Percentiles rank a stretch among this genome's conserved stretches.
phyloP scores from a whole-genome alignment of 352 stramenopile species.

The Halophytophthora batemanensis region DNA sequence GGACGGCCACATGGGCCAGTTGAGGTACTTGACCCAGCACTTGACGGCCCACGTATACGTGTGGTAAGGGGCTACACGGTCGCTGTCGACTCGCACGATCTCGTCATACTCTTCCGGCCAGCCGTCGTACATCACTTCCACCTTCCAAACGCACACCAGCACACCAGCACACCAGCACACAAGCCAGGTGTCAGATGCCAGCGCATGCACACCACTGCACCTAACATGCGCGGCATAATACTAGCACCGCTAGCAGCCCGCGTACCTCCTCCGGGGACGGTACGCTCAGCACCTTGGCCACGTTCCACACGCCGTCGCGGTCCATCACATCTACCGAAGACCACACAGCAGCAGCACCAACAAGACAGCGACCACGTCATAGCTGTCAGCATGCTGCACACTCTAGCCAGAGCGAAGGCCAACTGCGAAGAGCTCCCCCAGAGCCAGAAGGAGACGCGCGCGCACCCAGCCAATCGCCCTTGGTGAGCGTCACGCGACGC shows the following conservation, averaged over 20 bases:
- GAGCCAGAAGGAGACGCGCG: background rate
- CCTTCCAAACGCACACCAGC: constrained; percentile 15
- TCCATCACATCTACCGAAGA: constrained; percentile 58
- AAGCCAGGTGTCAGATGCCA: background rate
- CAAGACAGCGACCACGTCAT: too few relatives aligned
- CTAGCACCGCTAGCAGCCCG: background rate
- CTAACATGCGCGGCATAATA: background rate
- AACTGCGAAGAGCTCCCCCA: too few relatives aligned
- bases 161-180: background rate
- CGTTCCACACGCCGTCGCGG: constrained; percentile 62
- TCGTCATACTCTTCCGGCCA: constrained; percentile 62
- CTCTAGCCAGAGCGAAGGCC: background rate
- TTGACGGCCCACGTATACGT: constrained; percentile 79
- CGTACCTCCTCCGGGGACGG: constrained; percentile 19
- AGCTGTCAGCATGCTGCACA: background rate
- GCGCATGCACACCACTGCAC: background rate
- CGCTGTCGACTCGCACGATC: constrained; percentile 47
- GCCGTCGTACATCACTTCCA: constrained; percentile 69
- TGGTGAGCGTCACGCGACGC: constrained; percentile 2
- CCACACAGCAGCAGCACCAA: background rate
- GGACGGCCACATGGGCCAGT: constrained; percentile 74
- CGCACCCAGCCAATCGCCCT: constrained; percentile 36
- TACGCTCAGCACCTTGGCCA: constrained; percentile 43
- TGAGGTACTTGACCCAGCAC: constrained; percentile 79
- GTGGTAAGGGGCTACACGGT: constrained; percentile 66